These are phyloP conservation scores for Flaveria ramosissima DNA, from an alignment of 129 eudicot species.

Conservation along the genomic window DNA sequence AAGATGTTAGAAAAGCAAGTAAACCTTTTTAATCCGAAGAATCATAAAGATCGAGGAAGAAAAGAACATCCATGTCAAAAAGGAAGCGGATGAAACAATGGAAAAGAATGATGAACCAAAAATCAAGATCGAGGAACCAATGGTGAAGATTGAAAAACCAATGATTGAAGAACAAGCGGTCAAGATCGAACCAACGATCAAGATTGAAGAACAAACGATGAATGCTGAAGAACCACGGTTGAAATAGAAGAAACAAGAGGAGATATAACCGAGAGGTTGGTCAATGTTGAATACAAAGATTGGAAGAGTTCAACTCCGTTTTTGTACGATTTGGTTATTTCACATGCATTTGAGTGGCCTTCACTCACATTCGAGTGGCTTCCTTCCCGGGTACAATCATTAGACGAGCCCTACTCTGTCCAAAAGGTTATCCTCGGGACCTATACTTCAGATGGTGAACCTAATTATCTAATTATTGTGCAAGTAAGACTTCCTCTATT, in stretches of 20 bases:
- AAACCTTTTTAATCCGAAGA: neutral
- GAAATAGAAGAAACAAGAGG: conserved; percentile 51
- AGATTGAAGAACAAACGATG: too few species aligned
- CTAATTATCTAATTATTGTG: conserved; percentile 71
- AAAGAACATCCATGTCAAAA: neutral
- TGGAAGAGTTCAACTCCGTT: conserved; percentile 81
- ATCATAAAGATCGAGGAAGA: conserved; percentile 14
- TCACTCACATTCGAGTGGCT: conserved; percentile 93
- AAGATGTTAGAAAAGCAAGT: conserved; percentile 11
- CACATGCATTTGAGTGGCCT: conserved; percentile 87
- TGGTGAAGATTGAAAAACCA: too few species aligned
- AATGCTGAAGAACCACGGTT: neutral
- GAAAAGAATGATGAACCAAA: too few species aligned
- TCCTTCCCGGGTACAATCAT: conserved; percentile 60
- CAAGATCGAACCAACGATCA: too few species aligned
- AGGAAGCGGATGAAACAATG: too few species aligned
- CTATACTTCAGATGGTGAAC: conserved; percentile 62
- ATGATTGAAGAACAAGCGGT: too few species aligned
- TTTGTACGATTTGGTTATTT: conserved; percentile 64
- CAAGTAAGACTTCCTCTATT: conserved; percentile 66
- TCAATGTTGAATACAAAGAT: conserved; percentile 78
- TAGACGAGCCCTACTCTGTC: conserved; percentile 61
- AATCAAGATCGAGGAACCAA: neutral
- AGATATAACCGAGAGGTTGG: conserved; percentile 50
- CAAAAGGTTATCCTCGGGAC: conserved; percentile 78